phyloP scores from a whole-genome alignment of 192 early-diverging fungal species.

The Coemansia sp. region DNA sequence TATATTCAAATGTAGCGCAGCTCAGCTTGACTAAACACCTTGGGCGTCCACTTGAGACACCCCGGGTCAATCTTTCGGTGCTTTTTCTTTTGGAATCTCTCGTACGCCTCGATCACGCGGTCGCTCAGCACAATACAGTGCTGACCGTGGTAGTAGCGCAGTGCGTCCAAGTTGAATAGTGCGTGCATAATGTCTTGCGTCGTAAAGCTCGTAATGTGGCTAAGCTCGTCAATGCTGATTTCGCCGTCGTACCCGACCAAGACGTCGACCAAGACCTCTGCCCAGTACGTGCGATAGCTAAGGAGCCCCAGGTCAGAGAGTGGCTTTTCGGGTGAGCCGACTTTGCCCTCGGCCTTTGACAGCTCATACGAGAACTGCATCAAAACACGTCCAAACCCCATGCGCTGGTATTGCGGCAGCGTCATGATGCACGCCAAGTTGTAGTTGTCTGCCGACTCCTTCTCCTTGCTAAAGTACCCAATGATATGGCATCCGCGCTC shows the following conservation, averaged over 20 bases:
- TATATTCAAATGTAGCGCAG: conserved; percentile 64
- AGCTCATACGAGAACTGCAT: conserved; percentile 98
- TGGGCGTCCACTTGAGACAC: conserved; percentile 81
- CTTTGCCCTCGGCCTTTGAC: conserved; percentile 89
- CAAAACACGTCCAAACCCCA: conserved; percentile 92
- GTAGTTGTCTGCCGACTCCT: conserved; percentile 95
- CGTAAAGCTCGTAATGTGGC: conserved; percentile 82
- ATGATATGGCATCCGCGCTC: conserved; percentile 87
- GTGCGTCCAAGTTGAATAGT: conserved; percentile 81
- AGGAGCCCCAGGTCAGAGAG: conserved; percentile 95
- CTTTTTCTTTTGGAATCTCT: conserved; percentile 79
- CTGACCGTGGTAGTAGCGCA: conserved; percentile 91
- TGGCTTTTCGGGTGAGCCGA: conserved; percentile 98
- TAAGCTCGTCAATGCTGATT: conserved; percentile 89
- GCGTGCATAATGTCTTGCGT: conserved; percentile 92
- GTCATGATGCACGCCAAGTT: conserved; percentile 99
- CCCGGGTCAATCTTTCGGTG: conserved; percentile 78
- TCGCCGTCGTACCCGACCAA: conserved; percentile 77
- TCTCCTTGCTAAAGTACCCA: conserved; percentile 99
- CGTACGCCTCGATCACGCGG: conserved; percentile 79
- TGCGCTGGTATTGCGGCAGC: conserved; percentile 94
- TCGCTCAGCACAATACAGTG: conserved; percentile 89
- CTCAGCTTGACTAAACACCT: conserved; percentile 77
- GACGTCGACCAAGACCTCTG: conserved; percentile 81
- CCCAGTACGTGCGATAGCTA: conserved; percentile 96